Percentiles rank a stretch among this genome's conserved stretches.
These are phyloP conservation scores for Rhizophagus prolifer DNA, from an alignment of 192 early-diverging fungal species.

Conservation along the genomic window DNA sequence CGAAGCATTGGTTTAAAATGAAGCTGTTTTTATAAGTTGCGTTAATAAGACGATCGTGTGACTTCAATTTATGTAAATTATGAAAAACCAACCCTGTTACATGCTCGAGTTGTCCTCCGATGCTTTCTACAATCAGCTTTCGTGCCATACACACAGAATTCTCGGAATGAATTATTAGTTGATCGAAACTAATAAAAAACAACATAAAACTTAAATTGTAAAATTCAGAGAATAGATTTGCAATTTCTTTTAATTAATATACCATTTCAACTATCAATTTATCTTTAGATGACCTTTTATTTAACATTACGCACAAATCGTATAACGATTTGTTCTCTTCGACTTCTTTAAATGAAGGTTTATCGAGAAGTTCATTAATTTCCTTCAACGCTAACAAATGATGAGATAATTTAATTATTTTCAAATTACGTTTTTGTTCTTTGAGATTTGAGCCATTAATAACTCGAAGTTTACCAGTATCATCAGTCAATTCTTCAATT, in stretches of 20 bases:
- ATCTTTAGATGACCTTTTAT: constrained; percentile 36
- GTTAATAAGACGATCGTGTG: neutral
- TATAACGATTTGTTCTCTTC: constrained; percentile 9
- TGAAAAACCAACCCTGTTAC: constrained; percentile 28
- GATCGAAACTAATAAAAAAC: constrained; percentile 30
- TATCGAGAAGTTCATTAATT: constrained; percentile 33
- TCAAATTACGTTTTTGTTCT: neutral
- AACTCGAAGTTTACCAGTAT: neutral
- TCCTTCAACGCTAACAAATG: constrained; percentile 29
- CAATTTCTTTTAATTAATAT: constrained; percentile 15
- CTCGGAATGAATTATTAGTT: constrained; percentile 44
- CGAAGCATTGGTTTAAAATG: constrained; percentile 54
- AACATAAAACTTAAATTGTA: neutral
- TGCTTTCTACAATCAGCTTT: constrained; percentile 42
- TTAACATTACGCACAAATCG: constrained; percentile 21
- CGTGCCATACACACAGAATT: constrained; percentile 49
- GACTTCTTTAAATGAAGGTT: constrained; percentile 29
- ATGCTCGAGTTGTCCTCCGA: constrained; percentile 28
- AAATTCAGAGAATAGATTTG: neutral
- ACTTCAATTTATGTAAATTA: neutral
- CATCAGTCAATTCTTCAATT: neutral
- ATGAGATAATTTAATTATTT: neutral
- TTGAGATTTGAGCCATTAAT: neutral
- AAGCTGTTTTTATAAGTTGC: constrained; percentile 34
- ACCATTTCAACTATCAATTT: constrained; percentile 41